Base-by-base conservation (phyloP, 495 filamentous ascomycete genomes). In the Platismatia glauca region DNA sequence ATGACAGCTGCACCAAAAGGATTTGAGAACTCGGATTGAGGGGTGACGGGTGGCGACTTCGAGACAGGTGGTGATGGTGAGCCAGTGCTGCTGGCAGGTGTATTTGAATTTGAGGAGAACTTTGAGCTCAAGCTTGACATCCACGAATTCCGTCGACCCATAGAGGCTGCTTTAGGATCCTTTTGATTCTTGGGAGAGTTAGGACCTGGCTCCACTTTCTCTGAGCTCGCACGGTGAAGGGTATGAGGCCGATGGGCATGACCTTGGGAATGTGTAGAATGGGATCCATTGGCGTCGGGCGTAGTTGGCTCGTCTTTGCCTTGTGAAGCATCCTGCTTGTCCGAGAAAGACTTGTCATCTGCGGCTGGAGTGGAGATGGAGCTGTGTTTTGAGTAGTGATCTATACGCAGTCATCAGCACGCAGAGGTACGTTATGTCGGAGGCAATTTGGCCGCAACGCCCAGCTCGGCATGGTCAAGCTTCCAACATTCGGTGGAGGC, bases 121-220 rank as follows among this genome's bases (percentile, higher is more conserved):
- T 94, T 97, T 62, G 90, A 95, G 65, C 90, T 95, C 58, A 97
- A 80, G 65, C 82, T 95, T 37, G 89, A 90, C 62, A 98, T 88
- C 93, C 93, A 98, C 27, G 91, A 95, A 46, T 83, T 87, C 62
- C 87, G 79, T 60, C 91, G 78, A 41, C 58, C 79, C 76, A 1
- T 75, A 70, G 41, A 55, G 38, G 57, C 64, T 39, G 67, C 55
- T 61, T 78, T 82, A 4, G 73, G 65, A 48, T 72, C 67, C 52
- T 67, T 70, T 12, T 55, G 22, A 33, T 24, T 75, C 60, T 74
- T 77, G 46, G 70, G 68, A 31, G 71, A 27, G 20, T 58, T 56
- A 20, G 70, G 66, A 18, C 67, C 66, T 4, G 71, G 62, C 16
- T 60, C 50, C 27, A 29, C 12, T 58, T 59, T 72, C 15, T 73